Evolutionary conservation across 345 rosid species (phyloP).

Genomic region (Corchorus olitorius): DNA sequence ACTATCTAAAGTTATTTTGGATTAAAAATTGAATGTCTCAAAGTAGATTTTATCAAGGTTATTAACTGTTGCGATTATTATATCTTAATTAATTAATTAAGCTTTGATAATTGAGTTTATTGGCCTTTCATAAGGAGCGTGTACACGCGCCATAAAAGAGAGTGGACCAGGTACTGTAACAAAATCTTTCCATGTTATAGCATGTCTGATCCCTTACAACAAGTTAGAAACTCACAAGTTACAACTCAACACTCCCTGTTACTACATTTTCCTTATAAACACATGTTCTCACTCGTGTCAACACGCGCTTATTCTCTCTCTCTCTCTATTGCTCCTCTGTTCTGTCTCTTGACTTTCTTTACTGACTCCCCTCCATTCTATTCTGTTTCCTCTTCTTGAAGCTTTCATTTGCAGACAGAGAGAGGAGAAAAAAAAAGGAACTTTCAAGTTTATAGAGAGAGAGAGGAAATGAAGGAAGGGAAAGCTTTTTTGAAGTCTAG

Average conservation of each 20-base stretch:
- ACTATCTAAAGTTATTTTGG: too few relatives aligned
- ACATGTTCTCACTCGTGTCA: constrained; percentile 19
- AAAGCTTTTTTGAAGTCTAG: constrained; percentile 74
- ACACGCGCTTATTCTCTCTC: neutral
- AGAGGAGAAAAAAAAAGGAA: neutral
- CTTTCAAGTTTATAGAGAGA: neutral
- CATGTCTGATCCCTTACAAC: constrained; percentile 29
- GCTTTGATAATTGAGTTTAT: too few relatives aligned
- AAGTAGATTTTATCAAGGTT: too few relatives aligned
- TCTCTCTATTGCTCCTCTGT: constrained; percentile 12
- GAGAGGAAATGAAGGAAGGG: constrained; percentile 63
- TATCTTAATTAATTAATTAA: neutral
- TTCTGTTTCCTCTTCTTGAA: constrained; percentile 17
- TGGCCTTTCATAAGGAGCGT: neutral
- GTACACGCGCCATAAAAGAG: neutral
- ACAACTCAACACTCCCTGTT: constrained; percentile 9
- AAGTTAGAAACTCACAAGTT: neutral
- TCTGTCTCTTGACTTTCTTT: constrained; percentile 23
- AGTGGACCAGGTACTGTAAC: neutral
- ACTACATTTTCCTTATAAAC: neutral
- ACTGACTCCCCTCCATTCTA: neutral
- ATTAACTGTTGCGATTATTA: too few relatives aligned
- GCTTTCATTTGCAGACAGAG: neutral
- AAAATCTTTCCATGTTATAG: neutral
- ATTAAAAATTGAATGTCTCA: too few relatives aligned